phyloP scores from a whole-genome alignment of 345 rosid species.

The Eutrema heterophyllum region DNA sequence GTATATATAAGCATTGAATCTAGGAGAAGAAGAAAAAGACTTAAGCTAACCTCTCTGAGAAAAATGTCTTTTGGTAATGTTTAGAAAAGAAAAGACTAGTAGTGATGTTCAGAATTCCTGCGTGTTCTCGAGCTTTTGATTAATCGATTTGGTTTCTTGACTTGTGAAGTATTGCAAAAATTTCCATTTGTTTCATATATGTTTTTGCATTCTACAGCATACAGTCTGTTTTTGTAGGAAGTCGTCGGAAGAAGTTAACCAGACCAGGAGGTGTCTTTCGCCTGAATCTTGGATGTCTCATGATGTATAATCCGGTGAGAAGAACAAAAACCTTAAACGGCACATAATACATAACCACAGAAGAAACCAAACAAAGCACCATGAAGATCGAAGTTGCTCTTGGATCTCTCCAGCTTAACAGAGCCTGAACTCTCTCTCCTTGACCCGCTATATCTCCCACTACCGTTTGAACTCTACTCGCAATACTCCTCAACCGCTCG shows the following conservation, averaged over 20 bases:
- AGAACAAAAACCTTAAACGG: constrained; percentile 78
- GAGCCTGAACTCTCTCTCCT: constrained; percentile 76
- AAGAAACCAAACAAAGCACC: constrained; percentile 59
- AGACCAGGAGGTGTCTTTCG: constrained; percentile 62
- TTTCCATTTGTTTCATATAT: not conserved
- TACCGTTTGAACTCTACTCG: constrained; percentile 77
- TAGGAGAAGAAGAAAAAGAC: constrained; percentile 14
- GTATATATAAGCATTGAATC: constrained; percentile 12
- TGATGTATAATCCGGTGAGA: constrained; percentile 47
- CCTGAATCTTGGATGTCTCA: constrained; percentile 91
- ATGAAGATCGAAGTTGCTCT: constrained; percentile 75
- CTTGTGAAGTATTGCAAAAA: not conserved
- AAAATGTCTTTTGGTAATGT: not conserved
- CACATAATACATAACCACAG: constrained; percentile 59
- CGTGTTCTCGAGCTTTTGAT: not conserved
- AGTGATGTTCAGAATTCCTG: not conserved
- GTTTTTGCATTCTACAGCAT: constrained; percentile 46
- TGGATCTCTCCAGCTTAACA: constrained; percentile 92
- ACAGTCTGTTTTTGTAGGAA: constrained; percentile 81
- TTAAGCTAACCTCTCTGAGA: constrained; percentile 10
- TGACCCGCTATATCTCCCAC: constrained; percentile 93
- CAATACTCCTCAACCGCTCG: constrained; percentile 76
- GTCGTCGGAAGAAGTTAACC: constrained; percentile 71
- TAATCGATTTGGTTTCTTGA: constrained; percentile 16
- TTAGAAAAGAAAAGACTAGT: constrained; percentile 18